phyloP scores from a whole-genome alignment of 2,329 filamentous ascomycete genomes.

The Cladosporium phlei region DNA sequence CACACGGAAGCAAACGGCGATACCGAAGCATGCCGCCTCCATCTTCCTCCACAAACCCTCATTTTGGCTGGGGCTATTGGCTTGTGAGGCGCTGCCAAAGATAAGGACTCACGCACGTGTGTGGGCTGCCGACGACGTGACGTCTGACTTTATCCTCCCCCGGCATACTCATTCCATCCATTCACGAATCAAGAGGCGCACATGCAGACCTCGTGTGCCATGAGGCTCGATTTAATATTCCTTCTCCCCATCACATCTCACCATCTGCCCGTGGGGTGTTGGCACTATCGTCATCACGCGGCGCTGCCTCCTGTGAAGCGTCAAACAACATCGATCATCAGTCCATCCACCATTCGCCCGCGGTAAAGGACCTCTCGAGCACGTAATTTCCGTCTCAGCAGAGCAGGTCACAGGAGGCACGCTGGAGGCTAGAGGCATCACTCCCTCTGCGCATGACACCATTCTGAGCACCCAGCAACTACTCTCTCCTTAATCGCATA shows the following conservation, averaged over 20 bases:
- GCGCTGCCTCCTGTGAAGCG: neutral
- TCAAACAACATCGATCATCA: neutral
- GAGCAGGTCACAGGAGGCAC: no score
- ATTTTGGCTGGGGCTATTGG: constrained; percentile 1
- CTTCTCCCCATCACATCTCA: neutral
- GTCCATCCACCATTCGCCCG: neutral
- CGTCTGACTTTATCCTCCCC: no score
- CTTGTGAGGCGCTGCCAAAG: constrained; percentile 1
- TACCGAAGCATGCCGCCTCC: neutral
- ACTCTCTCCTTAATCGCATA: neutral
- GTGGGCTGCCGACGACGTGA: constrained; percentile 11
- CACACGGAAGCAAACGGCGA: neutral
- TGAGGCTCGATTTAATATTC: neutral
- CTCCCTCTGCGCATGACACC: no score
- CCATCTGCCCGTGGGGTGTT: neutral
- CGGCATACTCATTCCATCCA: neutral
- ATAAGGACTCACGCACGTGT: constrained; percentile 13
- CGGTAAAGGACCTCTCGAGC: no score
- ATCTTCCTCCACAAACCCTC: neutral
- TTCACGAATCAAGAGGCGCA: no score
- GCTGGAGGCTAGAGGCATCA: no score
- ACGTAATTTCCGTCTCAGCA: no score
- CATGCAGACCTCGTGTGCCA: no score
- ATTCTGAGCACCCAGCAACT: no score
- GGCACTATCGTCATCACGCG: neutral